Percentiles rank a stretch among this genome's conserved stretches.
Evolutionary conservation across 768 basidiomycete species (phyloP).

Genomic region (Psilocybe subaeruginosa): DNA sequence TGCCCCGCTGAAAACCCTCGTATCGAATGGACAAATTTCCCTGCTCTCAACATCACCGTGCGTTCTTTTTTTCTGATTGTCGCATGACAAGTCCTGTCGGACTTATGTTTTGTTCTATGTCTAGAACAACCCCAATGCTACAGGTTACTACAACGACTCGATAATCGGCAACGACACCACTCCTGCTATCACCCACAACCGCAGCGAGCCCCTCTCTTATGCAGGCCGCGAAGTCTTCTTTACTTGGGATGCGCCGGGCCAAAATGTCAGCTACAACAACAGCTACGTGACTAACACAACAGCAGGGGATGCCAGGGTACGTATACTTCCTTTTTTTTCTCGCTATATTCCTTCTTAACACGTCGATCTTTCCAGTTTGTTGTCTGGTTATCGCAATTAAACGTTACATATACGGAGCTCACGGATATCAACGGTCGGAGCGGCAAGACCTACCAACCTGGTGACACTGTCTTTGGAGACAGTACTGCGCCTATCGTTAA

Average conservation of each 20-base stretch:
- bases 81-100: neutral
- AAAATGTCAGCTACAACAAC: slow-evolving; percentile 50
- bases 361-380: slow-evolving; percentile 36
- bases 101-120: neutral
- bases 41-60: slow-evolving; percentile 50
- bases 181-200: slow-evolving; percentile 58
- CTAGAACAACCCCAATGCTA: slow-evolving; percentile 28
- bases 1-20: slow-evolving; percentile 58
- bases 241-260: slow-evolving; percentile 59
- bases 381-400: slow-evolving; percentile 64
- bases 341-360: neutral
- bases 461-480: slow-evolving; percentile 45
- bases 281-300: slow-evolving; percentile 53
- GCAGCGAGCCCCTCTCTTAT: slow-evolving; percentile 45
- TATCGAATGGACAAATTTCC: slow-evolving; percentile 60
- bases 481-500: slow-evolving; percentile 47
- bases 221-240: slow-evolving; percentile 50
- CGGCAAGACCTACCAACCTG: slow-evolving; percentile 53
- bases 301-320: slow-evolving; percentile 44
- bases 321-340: neutral
- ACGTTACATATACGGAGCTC: slow-evolving; percentile 59
- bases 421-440: slow-evolving; percentile 41
- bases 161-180: slow-evolving; percentile 36
- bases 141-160: slow-evolving; percentile 24
- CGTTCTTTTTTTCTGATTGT: slow-evolving; percentile 14